A percentile compares a stretch with the other conserved stretches of the same genome.
Conservation (phyloP, 345 rosid species). For the Lepidium didymum region DNA sequence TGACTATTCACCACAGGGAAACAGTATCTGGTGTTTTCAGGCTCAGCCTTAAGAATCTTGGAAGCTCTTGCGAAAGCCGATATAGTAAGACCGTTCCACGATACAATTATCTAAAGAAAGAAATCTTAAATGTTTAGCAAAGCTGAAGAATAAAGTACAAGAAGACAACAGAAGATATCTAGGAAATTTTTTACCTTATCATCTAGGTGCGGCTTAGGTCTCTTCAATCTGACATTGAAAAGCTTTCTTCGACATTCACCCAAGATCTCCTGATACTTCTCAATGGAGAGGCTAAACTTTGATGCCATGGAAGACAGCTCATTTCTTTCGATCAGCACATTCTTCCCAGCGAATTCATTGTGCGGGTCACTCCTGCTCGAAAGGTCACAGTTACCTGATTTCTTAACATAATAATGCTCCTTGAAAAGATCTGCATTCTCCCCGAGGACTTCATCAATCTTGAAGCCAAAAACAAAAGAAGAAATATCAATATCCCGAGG, state of each 20-base stretch:
- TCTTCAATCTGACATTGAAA: conserved; percentile 52
- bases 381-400: conserved; percentile 80
- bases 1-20: conserved; percentile 70
- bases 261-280: conserved; percentile 58
- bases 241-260: conserved; percentile 76
- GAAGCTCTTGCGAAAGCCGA: conserved; percentile 89
- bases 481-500: not conserved
- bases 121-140: not conserved
- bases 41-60: conserved; percentile 57
- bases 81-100: conserved; percentile 93
- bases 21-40: conserved; percentile 37
- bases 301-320: conserved; percentile 57
- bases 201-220: conserved; percentile 91
- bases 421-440: conserved; percentile 66
- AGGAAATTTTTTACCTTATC: conserved; percentile 49
- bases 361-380: conserved; percentile 86
- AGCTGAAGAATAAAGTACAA: conserved; percentile 5
- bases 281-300: conserved; percentile 48
- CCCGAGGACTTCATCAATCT: conserved; percentile 77
- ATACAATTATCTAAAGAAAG: conserved; percentile 67
- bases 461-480: not conserved
- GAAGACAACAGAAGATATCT: not conserved
- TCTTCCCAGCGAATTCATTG: conserved; percentile 68
- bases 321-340: conserved; percentile 74
- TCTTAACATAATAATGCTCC: conserved; percentile 75